Percentiles rank a stretch among this genome's conserved stretches.
These are phyloP conservation scores for Colletotrichum sansevieriae DNA, from an alignment of 2,329 filamentous ascomycete genomes.

Conservation along the genomic window DNA sequence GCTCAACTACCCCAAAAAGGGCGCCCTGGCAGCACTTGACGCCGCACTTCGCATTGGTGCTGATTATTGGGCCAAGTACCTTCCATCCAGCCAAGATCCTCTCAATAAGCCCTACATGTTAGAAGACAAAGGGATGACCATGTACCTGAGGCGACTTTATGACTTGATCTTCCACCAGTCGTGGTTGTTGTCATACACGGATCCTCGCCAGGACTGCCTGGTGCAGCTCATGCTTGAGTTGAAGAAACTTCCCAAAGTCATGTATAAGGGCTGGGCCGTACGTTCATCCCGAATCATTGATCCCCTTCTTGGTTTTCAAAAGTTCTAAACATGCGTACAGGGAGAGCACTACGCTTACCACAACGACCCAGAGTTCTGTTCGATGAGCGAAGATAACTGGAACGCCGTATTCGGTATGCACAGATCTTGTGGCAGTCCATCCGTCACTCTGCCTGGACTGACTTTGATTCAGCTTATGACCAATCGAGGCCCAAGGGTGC, in stretches of 20 bases:
- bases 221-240: neutral
- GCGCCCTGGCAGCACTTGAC: neutral
- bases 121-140: neutral
- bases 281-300: neutral
- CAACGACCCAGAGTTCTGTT: neutral
- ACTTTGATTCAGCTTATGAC: neutral
- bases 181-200: neutral
- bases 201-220: neutral
- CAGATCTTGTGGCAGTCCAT: too few relatives aligned
- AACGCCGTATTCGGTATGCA: neutral
- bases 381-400: constrained; percentile 8
- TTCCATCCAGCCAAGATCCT: constrained; percentile 1
- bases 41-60: neutral
- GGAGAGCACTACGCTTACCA: neutral
- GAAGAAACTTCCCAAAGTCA: neutral
- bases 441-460: neutral
- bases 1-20: neutral
- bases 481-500: too few relatives aligned
- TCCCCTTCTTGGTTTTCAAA: too few relatives aligned
- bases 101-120: constrained; percentile 12
- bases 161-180: neutral
- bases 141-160: neutral
- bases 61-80: constrained; percentile 12
- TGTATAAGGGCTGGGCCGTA: neutral
- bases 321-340: neutral